Percentiles rank a stretch among this genome's conserved stretches.
Evolutionary conservation across 148 eudicot genomes (phyloP).

Genomic region (Chenopodium formosanum): DNA sequence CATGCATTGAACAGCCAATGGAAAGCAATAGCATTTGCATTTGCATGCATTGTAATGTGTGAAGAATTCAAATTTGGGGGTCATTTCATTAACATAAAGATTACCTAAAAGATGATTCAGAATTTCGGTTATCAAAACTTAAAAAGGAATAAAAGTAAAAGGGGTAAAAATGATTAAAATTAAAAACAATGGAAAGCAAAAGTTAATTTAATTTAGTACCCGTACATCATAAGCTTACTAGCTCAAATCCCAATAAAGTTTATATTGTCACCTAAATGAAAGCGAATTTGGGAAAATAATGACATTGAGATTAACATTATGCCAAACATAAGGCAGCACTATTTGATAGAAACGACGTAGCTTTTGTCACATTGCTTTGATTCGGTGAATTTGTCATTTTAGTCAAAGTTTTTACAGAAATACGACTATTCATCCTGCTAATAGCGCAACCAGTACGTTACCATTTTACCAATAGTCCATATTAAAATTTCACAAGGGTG

Average conservation of each 20-base stretch:
- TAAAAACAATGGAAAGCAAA: background rate
- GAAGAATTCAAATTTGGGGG: conserved; percentile 4
- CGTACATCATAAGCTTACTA: background rate
- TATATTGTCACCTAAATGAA: background rate
- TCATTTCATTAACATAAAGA: conserved; percentile 5
- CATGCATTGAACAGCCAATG: background rate
- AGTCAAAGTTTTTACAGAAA: background rate
- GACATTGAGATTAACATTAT: conserved; percentile 7
- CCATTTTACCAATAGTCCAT: background rate
- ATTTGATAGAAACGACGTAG: conserved; percentile 18
- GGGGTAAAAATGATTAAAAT: background rate
- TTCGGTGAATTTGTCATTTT: background rate
- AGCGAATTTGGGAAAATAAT: background rate
- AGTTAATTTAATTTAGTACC: background rate
- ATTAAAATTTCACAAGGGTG: too few relatives aligned
- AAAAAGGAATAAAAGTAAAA: background rate
- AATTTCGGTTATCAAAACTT: background rate
- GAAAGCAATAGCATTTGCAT: background rate
- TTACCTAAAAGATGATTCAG: background rate
- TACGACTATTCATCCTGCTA: background rate
- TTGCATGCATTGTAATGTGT: conserved; percentile 14
- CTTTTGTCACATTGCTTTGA: background rate
- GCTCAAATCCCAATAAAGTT: conserved; percentile 23
- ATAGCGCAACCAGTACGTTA: background rate
- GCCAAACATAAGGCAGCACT: background rate